Percentiles rank a stretch among this genome's conserved stretches.
Conservation (phyloP, 1,139 yeast species). For the Sugiyamaella japonica region DNA sequence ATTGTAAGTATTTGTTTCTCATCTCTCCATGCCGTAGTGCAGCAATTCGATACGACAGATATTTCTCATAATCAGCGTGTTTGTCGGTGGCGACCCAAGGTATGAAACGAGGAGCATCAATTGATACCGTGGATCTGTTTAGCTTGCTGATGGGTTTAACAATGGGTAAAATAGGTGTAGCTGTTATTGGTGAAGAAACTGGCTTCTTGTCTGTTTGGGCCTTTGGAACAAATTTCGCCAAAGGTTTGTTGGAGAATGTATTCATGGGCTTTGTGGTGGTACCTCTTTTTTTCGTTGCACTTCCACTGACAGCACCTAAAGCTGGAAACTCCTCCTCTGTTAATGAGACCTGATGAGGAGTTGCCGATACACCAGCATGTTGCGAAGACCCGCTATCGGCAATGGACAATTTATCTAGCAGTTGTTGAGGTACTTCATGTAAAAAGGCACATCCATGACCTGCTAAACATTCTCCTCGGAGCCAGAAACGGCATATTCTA, state of each 20-base stretch:
- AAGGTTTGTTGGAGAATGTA: conserved; percentile 8
- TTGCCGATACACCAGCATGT: not conserved
- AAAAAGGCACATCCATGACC: conserved; percentile 44
- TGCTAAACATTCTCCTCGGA: conserved; percentile 45
- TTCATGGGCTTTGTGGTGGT: not conserved
- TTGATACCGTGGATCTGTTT: conserved; percentile 28
- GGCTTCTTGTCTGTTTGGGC: not conserved
- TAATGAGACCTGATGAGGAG: conserved; percentile 23
- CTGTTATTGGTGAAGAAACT: not conserved
- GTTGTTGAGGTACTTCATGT: conserved; percentile 40
- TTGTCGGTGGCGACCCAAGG: conserved; percentile 42
- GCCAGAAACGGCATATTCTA: conserved; percentile 48
- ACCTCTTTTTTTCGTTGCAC: conserved; percentile 10
- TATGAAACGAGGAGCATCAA: conserved; percentile 35
- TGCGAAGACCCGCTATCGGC: conserved; percentile 3
- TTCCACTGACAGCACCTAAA: conserved; percentile 27
- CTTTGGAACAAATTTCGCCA: conserved; percentile 14
- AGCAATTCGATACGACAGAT: conserved; percentile 31
- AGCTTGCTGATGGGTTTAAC: conserved; percentile 20
- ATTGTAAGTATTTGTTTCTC: conserved; percentile 42
- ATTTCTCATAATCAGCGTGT: conserved; percentile 30
- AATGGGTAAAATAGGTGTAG: not conserved
- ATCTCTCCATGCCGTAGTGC: conserved; percentile 37
- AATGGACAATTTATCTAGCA: conserved; percentile 26
- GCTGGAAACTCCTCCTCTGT: conserved; percentile 35